A percentile compares a stretch with the other conserved stretches of the same genome.
These are phyloP conservation scores for Schizonepeta tenuifolia DNA, from an alignment of 257 asterid genomes.

Conservation along the genomic window DNA sequence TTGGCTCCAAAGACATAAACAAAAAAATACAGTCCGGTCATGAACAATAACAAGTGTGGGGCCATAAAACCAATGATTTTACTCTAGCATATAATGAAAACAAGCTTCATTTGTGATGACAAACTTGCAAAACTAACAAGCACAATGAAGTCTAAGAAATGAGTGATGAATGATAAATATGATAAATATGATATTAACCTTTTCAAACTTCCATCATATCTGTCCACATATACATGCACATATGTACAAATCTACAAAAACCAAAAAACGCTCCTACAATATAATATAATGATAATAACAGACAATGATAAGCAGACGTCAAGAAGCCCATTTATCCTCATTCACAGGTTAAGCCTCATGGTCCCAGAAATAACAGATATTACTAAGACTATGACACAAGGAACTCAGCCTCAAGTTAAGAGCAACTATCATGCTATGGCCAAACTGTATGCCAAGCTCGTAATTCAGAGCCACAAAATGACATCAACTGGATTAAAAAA, in stretches of 20 bases:
- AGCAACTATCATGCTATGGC: background rate
- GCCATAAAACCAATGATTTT: background rate
- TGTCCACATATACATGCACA: background rate
- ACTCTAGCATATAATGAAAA: constrained; percentile 8
- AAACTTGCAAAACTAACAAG: background rate
- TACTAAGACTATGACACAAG: background rate
- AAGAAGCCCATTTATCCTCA: constrained; percentile 11
- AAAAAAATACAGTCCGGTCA: background rate
- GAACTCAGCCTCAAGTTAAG: background rate
- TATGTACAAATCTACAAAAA: background rate
- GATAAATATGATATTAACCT: constrained; percentile 10
- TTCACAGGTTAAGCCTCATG: constrained; percentile 23
- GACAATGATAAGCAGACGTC: constrained; percentile 1
- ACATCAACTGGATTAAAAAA: background rate
- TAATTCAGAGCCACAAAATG: background rate
- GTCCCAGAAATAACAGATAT: background rate
- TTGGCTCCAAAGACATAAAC: constrained; percentile 51
- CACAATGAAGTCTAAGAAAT: background rate
- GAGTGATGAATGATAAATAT: background rate
- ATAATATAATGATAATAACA: constrained; percentile 2
- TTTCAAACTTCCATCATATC: background rate
- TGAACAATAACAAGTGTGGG: background rate
- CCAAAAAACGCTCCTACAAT: background rate
- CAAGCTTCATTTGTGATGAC: constrained; percentile 10
- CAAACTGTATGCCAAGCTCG: background rate